Evolutionary conservation across 2,329 filamentous ascomycete genomes (phyloP), one percentile per base, ranked within the genome.

Genomic region (Neonectria magnoliae): DNA sequence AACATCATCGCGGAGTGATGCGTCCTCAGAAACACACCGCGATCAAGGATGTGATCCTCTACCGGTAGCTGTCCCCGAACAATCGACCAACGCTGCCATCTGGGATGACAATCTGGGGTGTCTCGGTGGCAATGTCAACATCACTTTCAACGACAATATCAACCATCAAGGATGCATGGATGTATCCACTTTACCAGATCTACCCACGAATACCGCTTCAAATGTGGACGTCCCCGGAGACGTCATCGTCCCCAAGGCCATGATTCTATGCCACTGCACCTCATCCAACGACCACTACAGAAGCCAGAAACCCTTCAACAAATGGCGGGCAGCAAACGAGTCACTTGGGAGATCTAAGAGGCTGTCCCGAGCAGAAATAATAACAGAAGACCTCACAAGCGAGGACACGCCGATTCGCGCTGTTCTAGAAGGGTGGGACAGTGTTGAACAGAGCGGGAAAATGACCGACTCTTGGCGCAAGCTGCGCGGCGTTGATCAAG

Each of bases 361-460:
- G 9, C 25, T 75, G 4, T 62, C 69, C 0, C 25, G 53, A 0
- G 61, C 66, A 0, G 73, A 76, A 11, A 14, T 68, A 0, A 53
- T 60, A 2, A n/a, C 68, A 1, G 68, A 71, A 18, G 72, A 75
- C 16, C 62, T 62, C 2, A 62, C 64, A 5, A 68, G 68, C 7
- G 68, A 77, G 29, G 75, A 77, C 25, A 67, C 68, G 1, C 69
- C 75, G 0, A 47, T 77, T 1, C 63, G 75, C 10, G 75, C 66
- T 1, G 2, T 77, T 0, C 2, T 77, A 0, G 70, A 77, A 20
- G 75, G 75, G 4, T 76, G 75, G 75, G 68, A 76, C 18, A 72
- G 65, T n/a, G 62, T 75, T 4, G 73, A 76, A 10, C 57, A 42
- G n/a, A 62, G 66, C 1, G 70, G 74, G 1, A 71, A 68, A 20